phyloP scores from a whole-genome alignment of 1,139 yeast species.

The Hyphopichia buzzinii region DNA sequence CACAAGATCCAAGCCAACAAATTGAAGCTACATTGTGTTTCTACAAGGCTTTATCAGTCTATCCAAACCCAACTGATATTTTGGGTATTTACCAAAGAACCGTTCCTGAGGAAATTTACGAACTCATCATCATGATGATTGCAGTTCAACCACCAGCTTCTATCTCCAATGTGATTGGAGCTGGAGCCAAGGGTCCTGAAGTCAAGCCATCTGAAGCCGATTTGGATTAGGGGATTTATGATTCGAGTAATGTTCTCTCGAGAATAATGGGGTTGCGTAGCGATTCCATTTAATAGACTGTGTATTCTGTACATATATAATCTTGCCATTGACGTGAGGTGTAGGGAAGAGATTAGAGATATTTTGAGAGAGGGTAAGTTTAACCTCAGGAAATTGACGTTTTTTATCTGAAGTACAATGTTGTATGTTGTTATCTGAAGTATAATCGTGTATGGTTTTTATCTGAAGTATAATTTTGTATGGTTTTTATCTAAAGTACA shows the following conservation, averaged over 20 bases:
- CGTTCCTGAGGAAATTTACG: slow-evolving; percentile 78
- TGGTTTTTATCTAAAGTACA: too few species aligned
- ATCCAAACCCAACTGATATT: slow-evolving; percentile 92
- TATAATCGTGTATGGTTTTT: too few species aligned
- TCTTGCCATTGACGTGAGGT: too few species aligned
- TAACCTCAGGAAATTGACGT: too few species aligned
- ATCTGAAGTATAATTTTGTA: too few species aligned
- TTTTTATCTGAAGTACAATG: too few species aligned
- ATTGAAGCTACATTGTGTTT: slow-evolving; percentile 83
- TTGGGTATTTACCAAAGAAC: slow-evolving; percentile 86
- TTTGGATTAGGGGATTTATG: slow-evolving; percentile 30
- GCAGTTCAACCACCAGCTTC: slow-evolving; percentile 87
- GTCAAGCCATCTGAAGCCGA: slow-evolving; percentile 27
- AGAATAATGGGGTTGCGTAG: too few species aligned
- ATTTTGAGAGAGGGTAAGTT: too few species aligned
- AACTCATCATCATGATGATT: slow-evolving; percentile 80
- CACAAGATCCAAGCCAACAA: slow-evolving; percentile 56
- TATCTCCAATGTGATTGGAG: slow-evolving; percentile 66
- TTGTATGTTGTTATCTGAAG: too few species aligned
- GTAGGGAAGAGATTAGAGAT: too few species aligned
- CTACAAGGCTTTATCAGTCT: slow-evolving; percentile 92
- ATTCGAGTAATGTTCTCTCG: not conserved
- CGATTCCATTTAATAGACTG: too few species aligned
- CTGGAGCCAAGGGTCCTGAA: slow-evolving; percentile 9
- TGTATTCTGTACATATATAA: too few species aligned